phyloP scores from a whole-genome alignment of 2,329 filamentous ascomycete species.

The Domatiomyces catenatus region DNA sequence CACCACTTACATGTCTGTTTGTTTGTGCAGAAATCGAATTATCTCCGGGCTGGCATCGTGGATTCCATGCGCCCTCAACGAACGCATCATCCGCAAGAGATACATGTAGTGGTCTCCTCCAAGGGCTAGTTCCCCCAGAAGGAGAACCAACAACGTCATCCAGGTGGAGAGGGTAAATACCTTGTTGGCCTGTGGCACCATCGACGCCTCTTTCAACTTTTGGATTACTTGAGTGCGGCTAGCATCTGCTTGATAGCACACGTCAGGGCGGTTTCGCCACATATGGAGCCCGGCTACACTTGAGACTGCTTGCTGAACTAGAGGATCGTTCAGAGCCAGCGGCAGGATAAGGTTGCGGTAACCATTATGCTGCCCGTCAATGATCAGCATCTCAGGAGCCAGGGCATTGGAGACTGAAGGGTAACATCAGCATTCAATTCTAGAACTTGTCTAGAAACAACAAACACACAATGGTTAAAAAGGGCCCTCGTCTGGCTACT shows the following conservation, averaged over 20 bases:
- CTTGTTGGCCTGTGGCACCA: background rate
- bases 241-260: background rate
- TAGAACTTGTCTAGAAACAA: too few species aligned
- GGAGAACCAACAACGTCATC: slow-evolving; percentile 3
- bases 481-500: too few species aligned
- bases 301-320: slow-evolving; percentile 16
- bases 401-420: slow-evolving; percentile 15
- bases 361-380: slow-evolving; percentile 20
- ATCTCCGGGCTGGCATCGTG: too few species aligned
- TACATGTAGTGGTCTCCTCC: background rate
- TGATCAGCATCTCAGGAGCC: slow-evolving; percentile 20
- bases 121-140: slow-evolving; percentile 8
- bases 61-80: too few species aligned
- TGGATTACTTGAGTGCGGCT: slow-evolving; percentile 1
- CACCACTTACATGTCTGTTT: too few species aligned
- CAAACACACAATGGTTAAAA: too few species aligned
- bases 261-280: background rate
- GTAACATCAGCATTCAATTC: too few species aligned
- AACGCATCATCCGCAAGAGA: too few species aligned
- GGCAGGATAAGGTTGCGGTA: slow-evolving; percentile 20
- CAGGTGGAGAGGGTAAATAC: background rate
- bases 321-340: slow-evolving; percentile 16
- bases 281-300: slow-evolving; percentile 18
- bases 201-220: background rate
- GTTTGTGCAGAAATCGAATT: too few species aligned